These are phyloP conservation scores for Rhodocollybia butyracea DNA, from an alignment of 768 basidiomycete species.

Conservation along the genomic window DNA sequence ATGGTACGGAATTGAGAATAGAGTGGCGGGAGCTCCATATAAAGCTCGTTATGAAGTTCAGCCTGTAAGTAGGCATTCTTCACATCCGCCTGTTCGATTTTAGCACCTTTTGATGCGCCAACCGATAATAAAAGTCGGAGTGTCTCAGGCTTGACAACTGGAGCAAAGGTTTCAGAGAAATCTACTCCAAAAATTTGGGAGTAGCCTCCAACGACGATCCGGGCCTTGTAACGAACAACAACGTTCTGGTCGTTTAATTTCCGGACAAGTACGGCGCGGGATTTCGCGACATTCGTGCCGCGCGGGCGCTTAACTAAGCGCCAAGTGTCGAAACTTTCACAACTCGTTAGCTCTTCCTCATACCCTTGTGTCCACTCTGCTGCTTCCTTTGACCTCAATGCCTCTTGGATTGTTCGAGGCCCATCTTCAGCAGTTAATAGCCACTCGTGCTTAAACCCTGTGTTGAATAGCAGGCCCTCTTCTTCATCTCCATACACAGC, in stretches of 20 bases:
- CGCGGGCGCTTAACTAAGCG: neutral
- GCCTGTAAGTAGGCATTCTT: constrained; percentile 16
- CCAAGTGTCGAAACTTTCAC: neutral
- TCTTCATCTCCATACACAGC: too few species aligned
- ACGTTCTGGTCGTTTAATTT: neutral
- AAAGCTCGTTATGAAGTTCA: constrained; percentile 22
- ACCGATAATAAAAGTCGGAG: constrained; percentile 5
- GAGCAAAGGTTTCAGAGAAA: constrained; percentile 18
- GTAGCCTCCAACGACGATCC: constrained; percentile 40
- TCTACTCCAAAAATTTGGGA: constrained; percentile 28
- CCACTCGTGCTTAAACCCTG: too few species aligned
- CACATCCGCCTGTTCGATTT: constrained; percentile 13
- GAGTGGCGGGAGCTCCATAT: constrained; percentile 10
- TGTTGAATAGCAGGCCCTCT: too few species aligned
- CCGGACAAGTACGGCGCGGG: neutral
- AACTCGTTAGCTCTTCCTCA: neutral
- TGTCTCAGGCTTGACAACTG: constrained; percentile 1
- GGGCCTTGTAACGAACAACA: constrained; percentile 31
- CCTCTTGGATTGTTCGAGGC: neutral
- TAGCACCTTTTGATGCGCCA: constrained; percentile 7
- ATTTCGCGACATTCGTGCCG: neutral
- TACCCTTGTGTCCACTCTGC: neutral
- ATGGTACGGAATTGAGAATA: neutral
- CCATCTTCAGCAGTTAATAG: neutral
- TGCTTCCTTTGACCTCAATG: neutral